Base-by-base conservation (phyloP, 2,329 filamentous ascomycete genomes). In the Xylariomycetidae sp. region DNA sequence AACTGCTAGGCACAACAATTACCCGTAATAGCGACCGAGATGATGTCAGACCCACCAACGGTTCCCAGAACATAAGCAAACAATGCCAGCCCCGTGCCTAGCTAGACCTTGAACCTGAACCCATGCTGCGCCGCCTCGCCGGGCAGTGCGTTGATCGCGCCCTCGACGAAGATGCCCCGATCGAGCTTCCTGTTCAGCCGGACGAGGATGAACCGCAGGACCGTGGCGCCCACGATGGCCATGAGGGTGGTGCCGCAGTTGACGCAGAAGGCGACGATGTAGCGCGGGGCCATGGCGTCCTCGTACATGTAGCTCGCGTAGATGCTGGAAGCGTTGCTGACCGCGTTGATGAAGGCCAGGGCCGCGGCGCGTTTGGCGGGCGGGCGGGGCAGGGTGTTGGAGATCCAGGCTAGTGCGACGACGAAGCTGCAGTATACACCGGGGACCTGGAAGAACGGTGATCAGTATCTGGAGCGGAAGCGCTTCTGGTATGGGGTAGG, bases 261-360 rank as follows among this genome's bases (percentile, higher is more conserved):
- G 31, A 86, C 80, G 5, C 69, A 67, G 62, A 88, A 80, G 4
- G 83, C 80, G 12, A 76, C 62, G 5, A 74, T 56, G 44, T 68
- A 70, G 30, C 51, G 56, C 8, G 64, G 64, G 13, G 46, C 56
- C 30, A 61, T 63, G 22, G 49, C 56, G 40, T 74, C 63, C 12
- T 73, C 72, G 46, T 85, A 86, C 69, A 85, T 74, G 48, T 83
- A 30, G 17, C 46, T 9, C 44, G 41, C 16, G 29, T 26, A n/a
- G 44, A 89, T 88, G 30, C 72, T 78, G 26, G 75, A 76, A 9
- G 71, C 68, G 53, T 89, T 88, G 13, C 72, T 76, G 8, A 86
- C 68, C 3, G 80, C 80, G 51, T 90, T 90, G 59, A 89, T 86
- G 41, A 82, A 79, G 1, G 84, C 85, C 5, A 90, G 57, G 0